Evolutionary conservation across 768 basidiomycete species (phyloP).

Genomic region (Asterophora parasitica): DNA sequence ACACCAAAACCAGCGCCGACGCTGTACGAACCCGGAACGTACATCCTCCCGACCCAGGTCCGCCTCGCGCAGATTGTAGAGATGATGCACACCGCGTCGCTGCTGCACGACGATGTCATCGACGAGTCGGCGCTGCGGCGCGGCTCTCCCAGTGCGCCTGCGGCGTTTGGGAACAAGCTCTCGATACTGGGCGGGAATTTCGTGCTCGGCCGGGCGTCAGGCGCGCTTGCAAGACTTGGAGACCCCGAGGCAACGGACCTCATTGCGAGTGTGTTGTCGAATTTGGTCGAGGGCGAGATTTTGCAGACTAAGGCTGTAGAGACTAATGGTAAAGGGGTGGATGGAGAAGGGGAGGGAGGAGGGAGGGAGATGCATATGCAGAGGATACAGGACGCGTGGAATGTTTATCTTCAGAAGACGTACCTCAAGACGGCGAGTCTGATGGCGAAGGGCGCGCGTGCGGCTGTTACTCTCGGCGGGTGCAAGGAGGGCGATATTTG

Average conservation of each 20-base stretch:
- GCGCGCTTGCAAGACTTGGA: conserved; percentile 76
- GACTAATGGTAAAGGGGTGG: conserved; percentile 18
- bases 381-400: conserved; percentile 51
- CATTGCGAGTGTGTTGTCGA: conserved; percentile 80
- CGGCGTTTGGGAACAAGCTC: conserved; percentile 82
- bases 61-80: conserved; percentile 94
- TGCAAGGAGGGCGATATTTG: conserved; percentile 77
- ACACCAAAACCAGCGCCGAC: conserved; percentile 13
- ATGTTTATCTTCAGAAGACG: conserved; percentile 85
- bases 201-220: conserved; percentile 79
- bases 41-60: conserved; percentile 75
- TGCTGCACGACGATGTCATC: conserved; percentile 95
- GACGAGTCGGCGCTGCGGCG: conserved; percentile 79
- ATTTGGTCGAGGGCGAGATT: conserved; percentile 92
- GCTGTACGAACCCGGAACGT: conserved; percentile 17
- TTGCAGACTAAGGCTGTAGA: conserved; percentile 68
- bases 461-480: conserved; percentile 86
- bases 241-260: conserved; percentile 84
- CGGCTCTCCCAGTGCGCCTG: conserved; percentile 72
- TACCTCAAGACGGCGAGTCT: conserved; percentile 92
- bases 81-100: conserved; percentile 94
- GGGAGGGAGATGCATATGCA: conserved; percentile 17
- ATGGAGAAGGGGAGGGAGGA: conserved; percentile 11
- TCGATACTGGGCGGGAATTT: conserved; percentile 90
- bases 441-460: conserved; percentile 88